Evolutionary conservation across 129 eudicot species (phyloP), one percentile per base, ranked within the genome.

Genomic region (Tagetes patula): DNA sequence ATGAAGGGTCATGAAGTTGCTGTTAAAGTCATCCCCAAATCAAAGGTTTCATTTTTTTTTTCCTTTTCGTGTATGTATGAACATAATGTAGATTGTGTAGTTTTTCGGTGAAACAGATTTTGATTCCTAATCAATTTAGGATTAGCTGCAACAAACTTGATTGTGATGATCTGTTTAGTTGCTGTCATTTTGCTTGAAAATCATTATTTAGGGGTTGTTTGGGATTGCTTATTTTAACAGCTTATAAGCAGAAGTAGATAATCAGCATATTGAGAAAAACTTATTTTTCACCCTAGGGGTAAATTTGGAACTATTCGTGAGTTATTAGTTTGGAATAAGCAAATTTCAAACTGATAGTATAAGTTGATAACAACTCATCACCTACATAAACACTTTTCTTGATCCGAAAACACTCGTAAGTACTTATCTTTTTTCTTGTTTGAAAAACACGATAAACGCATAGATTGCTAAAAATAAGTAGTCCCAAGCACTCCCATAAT

Each of bases 1-100:
- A 77, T 95, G 91, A 95, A 88, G 76, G 99, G 99, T 48, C 89
- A 83, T 42, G 97, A 90, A 82, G 99, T 90, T 81, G 99, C 99
- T 47, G 96, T 95, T 79, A 95, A 95, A 82, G 96, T 95, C 73
- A 95, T 95, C 70, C 99, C 99, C 3, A 95, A 95, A 83, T 87
- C 97, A n/a, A 90, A 95, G 99, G 99, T 95, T 60, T 65, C 72
- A 30, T 75, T 75, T 79, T 60, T 55, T 3, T 27, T 60, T 27
- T 55, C 8, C 0, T 67, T 37, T 20, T 12, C 4, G 27, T 41
- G 32, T 40, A 45, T 61, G 65, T 40, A 45, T 61, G 65, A 50
- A 39, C 2, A 31, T 30, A 37, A 42, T 63, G 13, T 55, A 3
- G 30, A 4, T 61, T 11, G 27, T 36, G 8, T 58, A 31, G 3